A percentile compares a stretch with the other conserved stretches of the same genome.
These are phyloP conservation scores for Gossypium raimondii DNA, from an alignment of 345 rosid species.

Conservation along the genomic window DNA sequence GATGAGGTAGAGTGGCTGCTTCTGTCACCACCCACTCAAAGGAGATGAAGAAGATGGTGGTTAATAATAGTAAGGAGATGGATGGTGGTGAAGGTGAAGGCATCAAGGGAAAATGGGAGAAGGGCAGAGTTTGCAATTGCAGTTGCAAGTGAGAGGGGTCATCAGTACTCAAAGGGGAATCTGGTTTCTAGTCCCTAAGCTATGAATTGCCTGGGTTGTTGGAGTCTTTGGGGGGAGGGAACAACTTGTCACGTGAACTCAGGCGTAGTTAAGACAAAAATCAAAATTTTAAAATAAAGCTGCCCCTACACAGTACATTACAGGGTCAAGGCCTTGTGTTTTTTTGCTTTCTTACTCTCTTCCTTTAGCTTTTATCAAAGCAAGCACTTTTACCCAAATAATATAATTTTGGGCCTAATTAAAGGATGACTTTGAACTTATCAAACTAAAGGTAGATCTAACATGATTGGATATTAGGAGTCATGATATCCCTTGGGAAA, in stretches of 20 bases:
- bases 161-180: background rate
- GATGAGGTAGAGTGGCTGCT: background rate
- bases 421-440: background rate
- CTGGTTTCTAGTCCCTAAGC: background rate
- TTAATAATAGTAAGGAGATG: background rate
- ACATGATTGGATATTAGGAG: too few relatives aligned
- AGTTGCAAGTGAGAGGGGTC: background rate
- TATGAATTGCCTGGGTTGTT: conserved; percentile 9
- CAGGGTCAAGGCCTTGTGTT: background rate
- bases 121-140: background rate
- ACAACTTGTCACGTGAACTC: conserved; percentile 33
- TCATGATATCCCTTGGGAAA: background rate
- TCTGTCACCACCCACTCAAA: background rate
- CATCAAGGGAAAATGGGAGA: background rate
- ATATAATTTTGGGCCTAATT: too few relatives aligned
- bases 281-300: background rate
- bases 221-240: background rate
- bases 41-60: background rate
- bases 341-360: too few relatives aligned
- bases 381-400: too few relatives aligned
- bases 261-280: conserved; percentile 23
- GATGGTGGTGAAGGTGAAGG: conserved; percentile 19
- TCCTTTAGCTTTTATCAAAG: background rate
- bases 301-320: background rate
- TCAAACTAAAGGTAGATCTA: background rate